Evolutionary conservation across 768 basidiomycete species (phyloP).

Genomic region (Artomyces pyxidatus): DNA sequence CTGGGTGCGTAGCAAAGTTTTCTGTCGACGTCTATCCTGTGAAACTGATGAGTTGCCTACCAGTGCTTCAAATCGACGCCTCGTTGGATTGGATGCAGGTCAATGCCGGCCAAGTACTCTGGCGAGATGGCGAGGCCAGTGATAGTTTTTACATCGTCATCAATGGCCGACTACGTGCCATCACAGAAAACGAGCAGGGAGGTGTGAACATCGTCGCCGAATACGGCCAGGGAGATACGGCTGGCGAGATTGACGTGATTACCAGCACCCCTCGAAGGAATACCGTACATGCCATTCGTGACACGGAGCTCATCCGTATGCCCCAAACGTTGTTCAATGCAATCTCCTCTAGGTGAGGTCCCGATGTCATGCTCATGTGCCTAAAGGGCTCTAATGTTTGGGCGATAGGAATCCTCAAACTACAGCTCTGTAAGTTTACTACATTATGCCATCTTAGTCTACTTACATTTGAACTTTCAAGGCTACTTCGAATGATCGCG

Average conservation of each 20-base stretch:
- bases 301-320: slow-evolving; percentile 95
- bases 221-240: slow-evolving; percentile 95
- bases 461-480: slow-evolving; percentile 20
- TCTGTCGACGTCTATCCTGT: not conserved
- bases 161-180: slow-evolving; percentile 89
- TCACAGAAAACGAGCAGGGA: slow-evolving; percentile 71
- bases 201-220: slow-evolving; percentile 80
- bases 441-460: not conserved
- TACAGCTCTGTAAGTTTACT: slow-evolving; percentile 60
- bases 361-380: not conserved
- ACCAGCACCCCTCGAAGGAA: slow-evolving; percentile 80
- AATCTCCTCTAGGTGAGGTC: slow-evolving; percentile 78
- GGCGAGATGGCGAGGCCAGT: slow-evolving; percentile 83
- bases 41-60: not conserved
- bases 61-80: slow-evolving; percentile 94
- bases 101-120: slow-evolving; percentile 89
- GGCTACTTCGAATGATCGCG: slow-evolving; percentile 83
- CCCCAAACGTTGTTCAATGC: slow-evolving; percentile 97
- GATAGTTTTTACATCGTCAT: slow-evolving; percentile 98
- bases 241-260: slow-evolving; percentile 97
- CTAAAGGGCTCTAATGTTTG: not conserved
- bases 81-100: slow-evolving; percentile 99
- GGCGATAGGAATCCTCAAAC: slow-evolving; percentile 66
- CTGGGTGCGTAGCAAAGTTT: slow-evolving; percentile 45
- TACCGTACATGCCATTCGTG: slow-evolving; percentile 95